Evolutionary conservation across 2,329 filamentous ascomycete species (phyloP), one percentile per base, ranked within the genome.

Genomic region (Penicillium sp.): DNA sequence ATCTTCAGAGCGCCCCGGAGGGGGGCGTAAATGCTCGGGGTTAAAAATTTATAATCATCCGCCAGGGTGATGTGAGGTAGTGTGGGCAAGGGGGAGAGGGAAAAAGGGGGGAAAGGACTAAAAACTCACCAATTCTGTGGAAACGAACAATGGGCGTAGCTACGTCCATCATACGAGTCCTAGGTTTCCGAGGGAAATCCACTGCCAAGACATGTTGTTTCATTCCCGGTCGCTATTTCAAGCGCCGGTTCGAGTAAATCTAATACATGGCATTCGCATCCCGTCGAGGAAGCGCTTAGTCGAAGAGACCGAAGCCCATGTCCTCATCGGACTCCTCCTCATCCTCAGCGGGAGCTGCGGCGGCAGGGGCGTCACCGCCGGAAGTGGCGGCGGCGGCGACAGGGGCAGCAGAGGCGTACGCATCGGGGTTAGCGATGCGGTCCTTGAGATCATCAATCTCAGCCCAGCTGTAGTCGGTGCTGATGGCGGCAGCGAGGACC

Each of bases 361-460:
- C 77, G 56, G 79, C 80, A 58, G 79, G 77, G 53, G 78, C 80
- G 50, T 77, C 81, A 62, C 80, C 82, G 54, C 76, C 78, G 62
- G 78, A 80, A 60, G 78, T 77, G 47, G 79, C 75, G 52, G 79
- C 79, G 55, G 85, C 81, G 59, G 81, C 82, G 56, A 76, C 85
- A 58, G 93, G 91, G 66, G 89, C 91, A 66, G 92, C 83, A 48
- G 91, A 78, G 65, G 93, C 94, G 79, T 97, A 99, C 55, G 91
- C 91, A 55, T 99, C 94, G 70, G 95, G 95, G 87, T 99, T 97
- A 82, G 91, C 91, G 74, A 99, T 97, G 78, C 94, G 92, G 83
- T 99, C 94, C 90, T 99, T 99, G 83, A 99, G 89, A 82, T 96
- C 85, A 74, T 95, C 87, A 74, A 99, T 96, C 80, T 91, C 91